These are phyloP conservation scores for Talaromyces sp. DNA, from an alignment of 2,329 filamentous ascomycete genomes.

Conservation along the genomic window DNA sequence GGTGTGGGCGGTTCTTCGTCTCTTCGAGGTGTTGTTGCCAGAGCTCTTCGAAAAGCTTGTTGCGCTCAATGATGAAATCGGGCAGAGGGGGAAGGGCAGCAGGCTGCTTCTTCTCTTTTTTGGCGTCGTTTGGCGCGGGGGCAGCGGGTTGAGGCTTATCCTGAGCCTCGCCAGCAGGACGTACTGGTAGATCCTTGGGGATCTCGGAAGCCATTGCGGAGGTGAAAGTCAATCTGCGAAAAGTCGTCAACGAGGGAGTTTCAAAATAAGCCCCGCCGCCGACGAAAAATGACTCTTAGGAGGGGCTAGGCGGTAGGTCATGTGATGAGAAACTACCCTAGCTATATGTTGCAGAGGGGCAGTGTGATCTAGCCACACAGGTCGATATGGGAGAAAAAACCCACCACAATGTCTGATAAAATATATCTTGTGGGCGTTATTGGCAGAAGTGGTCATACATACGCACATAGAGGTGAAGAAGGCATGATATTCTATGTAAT, in stretches of 20 bases:
- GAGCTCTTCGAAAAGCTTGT: conserved; percentile 84
- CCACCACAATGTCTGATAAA: too few species aligned
- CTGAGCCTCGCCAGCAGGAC: conserved; percentile 36
- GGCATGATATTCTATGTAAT: too few species aligned
- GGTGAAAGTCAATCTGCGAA: not conserved
- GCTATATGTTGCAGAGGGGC: too few species aligned
- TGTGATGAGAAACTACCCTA: conserved; percentile 38
- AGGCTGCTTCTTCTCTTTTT: conserved; percentile 20
- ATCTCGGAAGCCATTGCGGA: conserved; percentile 38
- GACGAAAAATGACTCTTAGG: conserved; percentile 20
- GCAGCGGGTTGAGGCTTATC: conserved; percentile 30
- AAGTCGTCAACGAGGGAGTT: not conserved
- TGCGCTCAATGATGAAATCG: conserved; percentile 78
- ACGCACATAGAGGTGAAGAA: too few species aligned
- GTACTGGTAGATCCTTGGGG: conserved; percentile 40
- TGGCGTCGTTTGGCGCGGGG: conserved; percentile 39
- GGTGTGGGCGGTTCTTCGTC: conserved; percentile 56
- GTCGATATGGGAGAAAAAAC: too few species aligned
- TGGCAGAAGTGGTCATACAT: too few species aligned
- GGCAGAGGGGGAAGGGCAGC: conserved; percentile 55
- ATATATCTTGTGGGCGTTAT: too few species aligned
- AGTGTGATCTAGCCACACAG: too few species aligned
- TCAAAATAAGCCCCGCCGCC: not conserved
- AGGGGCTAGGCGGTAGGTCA: conserved; percentile 37
- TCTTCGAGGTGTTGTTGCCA: conserved; percentile 83